Base-by-base conservation (phyloP, 495 filamentous ascomycete genomes). In the Pyrenula aspistea region DNA sequence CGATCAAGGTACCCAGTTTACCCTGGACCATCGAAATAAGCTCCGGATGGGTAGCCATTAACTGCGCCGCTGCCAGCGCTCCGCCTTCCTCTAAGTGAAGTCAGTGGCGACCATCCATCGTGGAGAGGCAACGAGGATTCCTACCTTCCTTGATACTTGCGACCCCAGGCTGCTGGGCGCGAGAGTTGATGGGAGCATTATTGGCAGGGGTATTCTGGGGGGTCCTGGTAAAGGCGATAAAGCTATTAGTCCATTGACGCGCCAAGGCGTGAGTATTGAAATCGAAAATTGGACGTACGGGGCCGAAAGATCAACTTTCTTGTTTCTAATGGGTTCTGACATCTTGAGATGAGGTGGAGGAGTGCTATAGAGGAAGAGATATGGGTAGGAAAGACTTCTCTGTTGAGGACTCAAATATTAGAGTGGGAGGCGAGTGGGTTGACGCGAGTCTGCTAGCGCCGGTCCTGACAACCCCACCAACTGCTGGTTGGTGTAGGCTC, bases 11-110 rank as follows among this genome's bases (percentile, higher is more conserved):
- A 59, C 90, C 88, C 62, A 99, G 86, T 71, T 93, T 93, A 55
- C 90, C 91, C 74, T 99, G 89, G 65, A 99, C 96, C 87, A 97
- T 93, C 25, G 87, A 87, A 42, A 96, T 86, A 58, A 99, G 80
- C 61, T 83, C 84, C 25, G 94, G 94, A 71, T 99, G 94, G 65
- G 88, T 83, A 61, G 94, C 92, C 66, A 98, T 94, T 64, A 97
- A 81, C 52, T 87, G 89, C 53, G 90, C 91, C 22, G 12, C 49
- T 52, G 8, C 20, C 4, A 42, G 31, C 4, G 31, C 31, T 15
- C 31, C 31, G 31, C 31, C 31, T 4, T 42, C 31, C 31, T 42
- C 31, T 42, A 42, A 15, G 4, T 15, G 31, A 42, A 15, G 15
- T 42, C 15, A 42, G 31, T 15, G 4, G 31, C 31, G 8, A 15